Conservation (phyloP, 495 filamentous ascomycete species). For the Friedmanniomyces simplex region DNA sequence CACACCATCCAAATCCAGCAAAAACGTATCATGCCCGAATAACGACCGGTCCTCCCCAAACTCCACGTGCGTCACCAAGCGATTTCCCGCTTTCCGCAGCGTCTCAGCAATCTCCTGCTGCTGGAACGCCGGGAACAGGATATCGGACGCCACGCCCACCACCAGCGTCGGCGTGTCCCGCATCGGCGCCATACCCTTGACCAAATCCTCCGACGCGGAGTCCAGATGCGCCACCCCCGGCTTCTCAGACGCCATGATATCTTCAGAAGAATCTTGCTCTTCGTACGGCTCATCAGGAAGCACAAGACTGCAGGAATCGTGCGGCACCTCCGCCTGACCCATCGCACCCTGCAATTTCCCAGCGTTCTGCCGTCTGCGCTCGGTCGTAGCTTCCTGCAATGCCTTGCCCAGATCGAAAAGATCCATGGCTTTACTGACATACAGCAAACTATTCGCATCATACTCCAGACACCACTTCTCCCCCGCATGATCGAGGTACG, state of each 20-base stretch:
- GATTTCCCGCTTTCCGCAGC: conserved; percentile 63
- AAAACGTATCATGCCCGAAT: conserved; percentile 95
- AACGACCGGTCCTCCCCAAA: conserved; percentile 82
- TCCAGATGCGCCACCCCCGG: neutral
- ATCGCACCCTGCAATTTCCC: conserved; percentile 33
- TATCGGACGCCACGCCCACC: conserved; percentile 91
- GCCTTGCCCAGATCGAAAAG: conserved; percentile 80
- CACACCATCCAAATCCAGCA: conserved; percentile 85
- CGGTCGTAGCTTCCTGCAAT: conserved; percentile 45
- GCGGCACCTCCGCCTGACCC: conserved; percentile 20
- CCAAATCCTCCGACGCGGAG: conserved; percentile 60
- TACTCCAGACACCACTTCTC: conserved; percentile 99
- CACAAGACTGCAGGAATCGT: conserved; percentile 62
- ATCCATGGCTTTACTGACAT: conserved; percentile 98
- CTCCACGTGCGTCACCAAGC: conserved; percentile 73
- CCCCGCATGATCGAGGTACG: conserved; percentile 94
- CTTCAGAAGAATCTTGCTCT: conserved; percentile 50
- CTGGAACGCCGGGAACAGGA: conserved; percentile 96
- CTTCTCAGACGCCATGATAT: conserved; percentile 20
- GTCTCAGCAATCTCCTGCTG: conserved; percentile 90
- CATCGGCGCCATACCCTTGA: conserved; percentile 60
- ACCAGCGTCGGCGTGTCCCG: conserved; percentile 66
- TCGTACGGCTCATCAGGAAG: conserved; percentile 78
- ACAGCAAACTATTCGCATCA: conserved; percentile 90
- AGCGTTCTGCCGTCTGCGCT: conserved; percentile 41